Evolutionary conservation across 768 basidiomycete species (phyloP), one percentile per base, ranked within the genome.

Genomic region (Boletus vermiculosoides): DNA sequence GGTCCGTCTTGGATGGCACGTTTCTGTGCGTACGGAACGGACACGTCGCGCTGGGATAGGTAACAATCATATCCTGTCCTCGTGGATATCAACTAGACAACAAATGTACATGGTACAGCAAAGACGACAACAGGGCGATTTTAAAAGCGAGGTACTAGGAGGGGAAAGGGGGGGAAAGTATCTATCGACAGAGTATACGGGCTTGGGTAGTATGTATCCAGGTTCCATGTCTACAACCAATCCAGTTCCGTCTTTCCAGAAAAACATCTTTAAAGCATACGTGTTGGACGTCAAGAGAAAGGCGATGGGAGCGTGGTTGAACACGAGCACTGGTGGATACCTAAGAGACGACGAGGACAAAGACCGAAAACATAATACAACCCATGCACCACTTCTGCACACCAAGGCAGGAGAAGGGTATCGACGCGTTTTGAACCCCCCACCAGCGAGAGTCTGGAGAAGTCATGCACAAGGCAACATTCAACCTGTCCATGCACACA

Each of bases 381-480:
- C 72, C 69, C 75, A 72, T 71, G 70, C 83, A 85, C 69, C 72
- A 75, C 72, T 75, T 79, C 84, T 86, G 72, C 84, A 87, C 83
- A 87, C 79, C 73, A 67, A 74, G 69, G 83, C 83, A 77, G 80
- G 82, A 67, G 70, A 64, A 63, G 63, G 65, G 56, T 57, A 22
- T 31, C 18, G 40, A 28, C 37, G 30, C 7, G 12, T 22, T 45
- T 47, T 9, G 51, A 50, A 63, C 57, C 59, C 57, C 61, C 68
- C 76, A 74, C 83, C 80, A 77, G 82, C 82, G 73, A 72, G 70
- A 73, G 80, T 82, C 78, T 83, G 81, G 76, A 84, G 81, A 81
- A 71, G 73, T 66, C 66, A 77, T 84, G 80, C 71, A 74, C 75
- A 73, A 73, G 70, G 68, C 61, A 22, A 55, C 34, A 20, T 28